Percentiles rank a stretch among this genome's conserved stretches.
Conservation (phyloP, 2,329 filamentous ascomycete genomes). For the Alternaria dauci region DNA sequence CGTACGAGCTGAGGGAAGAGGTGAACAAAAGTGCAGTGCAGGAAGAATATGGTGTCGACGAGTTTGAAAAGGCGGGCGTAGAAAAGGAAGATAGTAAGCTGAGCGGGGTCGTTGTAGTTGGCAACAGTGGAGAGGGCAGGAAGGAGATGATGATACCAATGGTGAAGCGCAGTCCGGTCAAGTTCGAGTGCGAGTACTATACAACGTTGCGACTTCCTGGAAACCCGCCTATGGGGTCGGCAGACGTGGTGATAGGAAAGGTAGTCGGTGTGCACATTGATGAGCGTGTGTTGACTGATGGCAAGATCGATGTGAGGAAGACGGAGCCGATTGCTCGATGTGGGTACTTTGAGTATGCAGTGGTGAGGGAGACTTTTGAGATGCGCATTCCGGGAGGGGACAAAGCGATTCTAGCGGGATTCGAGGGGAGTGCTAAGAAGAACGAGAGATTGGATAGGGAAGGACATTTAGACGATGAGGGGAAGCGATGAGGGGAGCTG, state of each 20-base stretch:
- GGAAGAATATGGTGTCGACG: constrained; percentile 60
- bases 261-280: constrained; percentile 67
- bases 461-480: not conserved
- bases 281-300: constrained; percentile 63
- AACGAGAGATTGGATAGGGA: constrained; percentile 25
- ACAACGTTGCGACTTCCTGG: constrained; percentile 64
- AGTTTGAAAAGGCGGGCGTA: constrained; percentile 62
- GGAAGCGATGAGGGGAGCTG: not conserved
- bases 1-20: constrained; percentile 62
- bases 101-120: constrained; percentile 38
- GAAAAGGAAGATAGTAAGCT: constrained; percentile 57
- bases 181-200: constrained; percentile 67
- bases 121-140: not conserved
- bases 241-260: constrained; percentile 65
- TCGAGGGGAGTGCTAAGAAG: constrained; percentile 42
- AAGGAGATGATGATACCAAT: constrained; percentile 54
- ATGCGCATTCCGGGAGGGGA: constrained; percentile 61
- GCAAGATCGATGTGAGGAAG: constrained; percentile 64
- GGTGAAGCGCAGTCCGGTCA: constrained; percentile 64
- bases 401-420: constrained; percentile 29
- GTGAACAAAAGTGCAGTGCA: constrained; percentile 65
- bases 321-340: constrained; percentile 67
- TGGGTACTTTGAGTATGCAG: constrained; percentile 68
- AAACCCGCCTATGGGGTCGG: constrained; percentile 65
- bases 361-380: constrained; percentile 65